A percentile compares a stretch with the other conserved stretches of the same genome.
Conservation (phyloP, 1,284 basidiomycete species). For the Malassezia globosa region DNA sequence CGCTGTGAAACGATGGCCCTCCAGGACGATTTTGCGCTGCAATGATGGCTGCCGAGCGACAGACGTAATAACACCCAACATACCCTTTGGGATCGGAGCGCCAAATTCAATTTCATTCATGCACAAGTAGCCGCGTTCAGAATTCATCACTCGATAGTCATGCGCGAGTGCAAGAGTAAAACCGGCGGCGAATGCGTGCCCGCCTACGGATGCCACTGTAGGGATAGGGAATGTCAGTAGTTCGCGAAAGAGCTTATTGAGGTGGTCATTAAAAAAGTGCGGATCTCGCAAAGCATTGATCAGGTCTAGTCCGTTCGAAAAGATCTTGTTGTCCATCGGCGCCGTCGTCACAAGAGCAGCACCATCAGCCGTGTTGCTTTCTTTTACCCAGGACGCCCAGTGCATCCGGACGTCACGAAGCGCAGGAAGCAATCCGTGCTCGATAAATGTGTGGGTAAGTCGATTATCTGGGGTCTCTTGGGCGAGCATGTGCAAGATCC, state of each 20-base stretch:
- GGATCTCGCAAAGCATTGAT: conserved; percentile 56
- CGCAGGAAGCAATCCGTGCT: conserved; percentile 58
- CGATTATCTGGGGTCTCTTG: conserved; percentile 56
- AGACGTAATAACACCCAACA: conserved; percentile 56
- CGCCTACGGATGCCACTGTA: conserved; percentile 76
- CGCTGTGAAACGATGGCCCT: conserved; percentile 71
- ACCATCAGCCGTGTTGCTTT: conserved; percentile 21
- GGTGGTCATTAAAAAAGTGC: conserved; percentile 53
- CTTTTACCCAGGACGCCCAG: conserved; percentile 55
- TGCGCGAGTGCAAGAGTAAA: conserved; percentile 69
- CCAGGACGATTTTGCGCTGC: conserved; percentile 65
- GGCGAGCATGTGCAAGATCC: conserved; percentile 27
- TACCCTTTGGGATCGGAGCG: conserved; percentile 30
- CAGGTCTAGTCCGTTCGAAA: conserved; percentile 59
- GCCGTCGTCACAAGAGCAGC: conserved; percentile 38
- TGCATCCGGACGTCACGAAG: conserved; percentile 65
- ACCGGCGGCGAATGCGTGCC: conserved; percentile 78
- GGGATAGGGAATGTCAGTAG: conserved; percentile 50
- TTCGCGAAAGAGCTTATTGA: conserved; percentile 51
- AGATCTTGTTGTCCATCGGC: conserved; percentile 31
- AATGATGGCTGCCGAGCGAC: conserved; percentile 59
- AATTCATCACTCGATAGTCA: conserved; percentile 81
- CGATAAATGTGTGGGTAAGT: conserved; percentile 55
- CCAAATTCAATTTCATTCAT: conserved; percentile 61
- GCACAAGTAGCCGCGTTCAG: conserved; percentile 60